Evolutionary conservation across 208 protist species (phyloP).

Genomic region (Leishmania amazonensis): DNA sequence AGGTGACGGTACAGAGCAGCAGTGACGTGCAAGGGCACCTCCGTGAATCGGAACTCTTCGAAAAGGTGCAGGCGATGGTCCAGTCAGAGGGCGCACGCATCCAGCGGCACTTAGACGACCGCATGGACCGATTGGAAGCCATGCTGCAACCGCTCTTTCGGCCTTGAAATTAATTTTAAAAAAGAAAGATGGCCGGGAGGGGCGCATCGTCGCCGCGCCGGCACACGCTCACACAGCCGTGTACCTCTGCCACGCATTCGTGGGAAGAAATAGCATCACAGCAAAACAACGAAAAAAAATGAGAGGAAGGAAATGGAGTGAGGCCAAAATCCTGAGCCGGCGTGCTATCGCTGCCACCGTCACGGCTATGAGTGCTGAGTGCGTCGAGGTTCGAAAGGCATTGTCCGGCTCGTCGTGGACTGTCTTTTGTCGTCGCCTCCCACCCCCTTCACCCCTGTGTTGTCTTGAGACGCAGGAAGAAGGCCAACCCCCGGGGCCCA

Average conservation of each 20-base stretch:
- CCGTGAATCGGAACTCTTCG: slow-evolving; percentile 1
- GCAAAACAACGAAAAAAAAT: neutral
- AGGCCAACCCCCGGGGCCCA: neutral
- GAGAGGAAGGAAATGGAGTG: neutral
- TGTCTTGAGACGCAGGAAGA: neutral
- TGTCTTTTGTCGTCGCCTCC: neutral
- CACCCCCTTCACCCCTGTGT: neutral
- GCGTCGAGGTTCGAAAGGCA: neutral
- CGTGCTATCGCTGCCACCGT: neutral
- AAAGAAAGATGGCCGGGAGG: neutral
- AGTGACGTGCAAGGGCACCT: neutral
- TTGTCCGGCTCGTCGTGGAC: neutral
- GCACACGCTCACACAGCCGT: no score
- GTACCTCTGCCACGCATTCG: neutral
- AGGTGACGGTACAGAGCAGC: no score
- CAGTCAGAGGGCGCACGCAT: slow-evolving; percentile 21
- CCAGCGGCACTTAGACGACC: slow-evolving; percentile 19
- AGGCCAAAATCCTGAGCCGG: neutral
- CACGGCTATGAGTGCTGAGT: neutral
- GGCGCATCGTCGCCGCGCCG: neutral
- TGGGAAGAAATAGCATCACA: neutral
- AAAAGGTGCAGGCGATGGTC: slow-evolving; percentile 8
- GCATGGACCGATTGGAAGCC: slow-evolving; percentile 22
- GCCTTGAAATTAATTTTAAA: neutral
- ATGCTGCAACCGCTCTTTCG: slow-evolving; percentile 11